Evolutionary conservation across 768 basidiomycete genomes (phyloP).

Genomic region (Amanita rubescens): DNA sequence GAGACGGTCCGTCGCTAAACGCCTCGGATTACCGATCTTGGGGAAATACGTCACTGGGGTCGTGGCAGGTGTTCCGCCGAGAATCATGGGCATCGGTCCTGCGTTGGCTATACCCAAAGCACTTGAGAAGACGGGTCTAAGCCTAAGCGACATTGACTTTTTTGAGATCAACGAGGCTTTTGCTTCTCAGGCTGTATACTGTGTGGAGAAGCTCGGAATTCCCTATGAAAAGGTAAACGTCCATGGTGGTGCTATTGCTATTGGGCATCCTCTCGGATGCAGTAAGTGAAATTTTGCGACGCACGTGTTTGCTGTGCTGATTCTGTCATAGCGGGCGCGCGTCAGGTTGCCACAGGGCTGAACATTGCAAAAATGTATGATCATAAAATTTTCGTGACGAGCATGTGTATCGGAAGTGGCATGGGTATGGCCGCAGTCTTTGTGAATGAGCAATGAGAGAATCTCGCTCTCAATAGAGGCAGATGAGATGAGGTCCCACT

Average conservation of each 20-base stretch:
- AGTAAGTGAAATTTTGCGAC: conserved; percentile 38
- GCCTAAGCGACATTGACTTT: conserved; percentile 72
- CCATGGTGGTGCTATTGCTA: conserved; percentile 82
- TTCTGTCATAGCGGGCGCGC: conserved; percentile 54
- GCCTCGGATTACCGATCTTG: conserved; percentile 76
- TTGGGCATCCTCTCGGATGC: conserved; percentile 84
- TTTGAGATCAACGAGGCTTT: conserved; percentile 93
- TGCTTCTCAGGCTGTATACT: conserved; percentile 75
- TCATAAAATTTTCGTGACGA: conserved; percentile 75
- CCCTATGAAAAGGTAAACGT: conserved; percentile 77
- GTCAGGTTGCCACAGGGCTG: conserved; percentile 82
- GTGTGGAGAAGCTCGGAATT: conserved; percentile 60
- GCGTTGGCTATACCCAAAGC: conserved; percentile 79
- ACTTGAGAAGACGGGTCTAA: conserved; percentile 59
- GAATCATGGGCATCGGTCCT: conserved; percentile 90
- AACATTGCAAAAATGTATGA: conserved; percentile 74
- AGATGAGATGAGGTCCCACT: neutral
- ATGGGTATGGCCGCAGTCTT: conserved; percentile 91
- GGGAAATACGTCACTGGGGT: conserved; percentile 76
- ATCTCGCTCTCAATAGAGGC: neutral
- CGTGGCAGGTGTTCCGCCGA: conserved; percentile 75
- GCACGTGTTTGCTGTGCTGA: conserved; percentile 7
- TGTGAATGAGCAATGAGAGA: conserved; percentile 65
- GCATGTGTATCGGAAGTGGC: conserved; percentile 87
- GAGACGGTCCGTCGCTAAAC: conserved; percentile 71